A percentile compares a stretch with the other conserved stretches of the same genome.
These are phyloP conservation scores for Penicillium bovifimosum DNA, from an alignment of 495 filamentous ascomycete species.

Conservation along the genomic window DNA sequence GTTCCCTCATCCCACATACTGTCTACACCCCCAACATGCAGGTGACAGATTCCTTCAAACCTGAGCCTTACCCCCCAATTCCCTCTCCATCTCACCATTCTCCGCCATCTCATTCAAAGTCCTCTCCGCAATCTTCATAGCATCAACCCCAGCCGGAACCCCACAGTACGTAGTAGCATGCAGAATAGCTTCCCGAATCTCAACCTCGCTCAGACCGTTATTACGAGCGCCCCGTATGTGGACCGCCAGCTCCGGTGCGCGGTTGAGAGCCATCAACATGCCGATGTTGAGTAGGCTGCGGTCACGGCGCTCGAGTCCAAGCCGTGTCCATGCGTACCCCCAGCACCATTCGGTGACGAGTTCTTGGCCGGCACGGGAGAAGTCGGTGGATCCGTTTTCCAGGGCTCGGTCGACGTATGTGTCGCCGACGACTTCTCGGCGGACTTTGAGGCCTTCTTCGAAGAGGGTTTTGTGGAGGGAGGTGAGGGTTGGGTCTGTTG, in stretches of 20 bases:
- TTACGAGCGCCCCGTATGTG: conserved; percentile 46
- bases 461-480: conserved; percentile 45
- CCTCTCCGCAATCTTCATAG: conserved; percentile 11
- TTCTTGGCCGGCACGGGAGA: conserved; percentile 35
- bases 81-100: conserved; percentile 7
- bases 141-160: conserved; percentile 39
- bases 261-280: conserved; percentile 45
- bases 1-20: not conserved
- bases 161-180: conserved; percentile 43
- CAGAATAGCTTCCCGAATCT: conserved; percentile 48
- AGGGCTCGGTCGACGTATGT: conserved; percentile 20
- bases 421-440: conserved; percentile 38
- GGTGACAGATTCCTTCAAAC: not conserved
- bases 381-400: conserved; percentile 20
- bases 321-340: conserved; percentile 46
- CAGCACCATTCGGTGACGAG: conserved; percentile 43
- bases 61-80: not conserved
- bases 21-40: not conserved
- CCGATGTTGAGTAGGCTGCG: conserved; percentile 47
- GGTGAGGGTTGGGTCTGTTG: conserved; percentile 14
- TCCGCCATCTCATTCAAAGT: conserved; percentile 16
- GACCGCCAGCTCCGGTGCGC: conserved; percentile 41
- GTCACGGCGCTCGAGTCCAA: conserved; percentile 41
- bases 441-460: conserved; percentile 48
- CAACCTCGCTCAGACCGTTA: conserved; percentile 44